Evolutionary conservation across 805 yeast species (phyloP).

Genomic region (Hanseniaspora valbyensis): DNA sequence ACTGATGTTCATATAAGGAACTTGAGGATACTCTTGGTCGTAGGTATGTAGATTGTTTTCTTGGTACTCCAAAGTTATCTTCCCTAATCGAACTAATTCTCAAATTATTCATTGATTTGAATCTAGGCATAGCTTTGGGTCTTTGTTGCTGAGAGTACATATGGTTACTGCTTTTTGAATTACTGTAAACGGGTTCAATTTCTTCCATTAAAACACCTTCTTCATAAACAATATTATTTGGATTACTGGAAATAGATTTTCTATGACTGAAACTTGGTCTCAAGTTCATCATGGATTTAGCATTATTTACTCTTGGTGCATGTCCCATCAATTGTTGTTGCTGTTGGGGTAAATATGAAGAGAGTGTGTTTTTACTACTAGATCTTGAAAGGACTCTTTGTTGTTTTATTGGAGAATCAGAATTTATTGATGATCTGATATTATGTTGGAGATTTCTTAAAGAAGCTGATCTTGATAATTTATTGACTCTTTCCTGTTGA

Average conservation of each 20-base stretch:
- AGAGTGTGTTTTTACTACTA: slow-evolving; percentile 5
- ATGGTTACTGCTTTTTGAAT: neutral
- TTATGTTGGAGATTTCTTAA: slow-evolving; percentile 7
- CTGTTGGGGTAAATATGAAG: slow-evolving; percentile 1
- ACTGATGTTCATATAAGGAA: slow-evolving; percentile 1
- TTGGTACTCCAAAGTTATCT: neutral
- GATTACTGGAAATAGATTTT: neutral
- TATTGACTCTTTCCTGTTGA: slow-evolving; percentile 8
- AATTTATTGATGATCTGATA: neutral
- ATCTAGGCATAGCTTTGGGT: slow-evolving; percentile 2
- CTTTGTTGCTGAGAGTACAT: neutral
- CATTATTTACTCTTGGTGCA: slow-evolving; percentile 21
- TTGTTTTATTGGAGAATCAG: neutral
- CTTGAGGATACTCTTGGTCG: slow-evolving; percentile 9
- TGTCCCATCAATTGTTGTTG: neutral
- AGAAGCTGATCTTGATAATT: slow-evolving; percentile 9
- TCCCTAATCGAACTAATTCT: neutral
- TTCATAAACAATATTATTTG: neutral
- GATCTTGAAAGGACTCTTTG: slow-evolving; percentile 6
- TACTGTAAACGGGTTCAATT: neutral
- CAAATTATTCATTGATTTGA: slow-evolving; percentile 9
- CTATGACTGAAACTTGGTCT: slow-evolving; percentile 16
- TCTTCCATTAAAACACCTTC: neutral
- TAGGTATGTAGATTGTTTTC: slow-evolving; percentile 5
- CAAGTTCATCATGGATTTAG: slow-evolving; percentile 28